Evolutionary conservation across 1,284 basidiomycete species (phyloP), one percentile per base, ranked within the genome.

Genomic region (Retiboletus flavoniger): DNA sequence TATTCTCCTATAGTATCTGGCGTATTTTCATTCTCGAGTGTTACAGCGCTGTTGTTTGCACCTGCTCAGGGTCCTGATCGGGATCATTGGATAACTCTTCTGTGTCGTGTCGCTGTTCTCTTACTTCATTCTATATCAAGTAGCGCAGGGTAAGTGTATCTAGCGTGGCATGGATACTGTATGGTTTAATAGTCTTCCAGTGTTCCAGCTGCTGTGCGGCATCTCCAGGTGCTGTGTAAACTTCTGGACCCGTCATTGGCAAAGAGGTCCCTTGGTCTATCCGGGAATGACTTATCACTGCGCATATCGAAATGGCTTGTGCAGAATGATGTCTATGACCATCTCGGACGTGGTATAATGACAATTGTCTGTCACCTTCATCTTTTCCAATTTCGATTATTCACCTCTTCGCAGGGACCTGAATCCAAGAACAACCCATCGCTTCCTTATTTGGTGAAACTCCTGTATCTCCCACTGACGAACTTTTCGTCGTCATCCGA

Each of bases 1-100:
- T 42, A 17, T 45, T 44, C 6, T 55, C 7, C 14, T 40, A 39
- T 40, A 3, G 11, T 19, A 21, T 24, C 7, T 45, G 14, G 2
- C 42, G 39, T 48, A 42, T 45, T 50, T 19, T 63, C 24, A 63
- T 35, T 28, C 28, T 38, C 28, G 54, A 32, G 49, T 29, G 16
- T 11, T 59, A 11, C 53, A 83, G 80, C 70, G 39, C 58, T 70
- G 3, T 63, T 87, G 5, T 75, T 78, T 49, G 64, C 72, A 32
- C 74, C 74, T 6, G 74, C 73, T 1, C 60, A 52, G 10, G 75
- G 74, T 29, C 55, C 65, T 13, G 65, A 78, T 55, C 61, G 69
- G 6, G 64, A 69, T 6, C 83, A 80, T 54, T 89, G 85, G 83
- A 59, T 81, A 11, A 74, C 81, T 3, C 75, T 91, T 16, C 72